Conservation (phyloP, 2,329 filamentous ascomycete genomes). For the Diaporthe humulicola region DNA sequence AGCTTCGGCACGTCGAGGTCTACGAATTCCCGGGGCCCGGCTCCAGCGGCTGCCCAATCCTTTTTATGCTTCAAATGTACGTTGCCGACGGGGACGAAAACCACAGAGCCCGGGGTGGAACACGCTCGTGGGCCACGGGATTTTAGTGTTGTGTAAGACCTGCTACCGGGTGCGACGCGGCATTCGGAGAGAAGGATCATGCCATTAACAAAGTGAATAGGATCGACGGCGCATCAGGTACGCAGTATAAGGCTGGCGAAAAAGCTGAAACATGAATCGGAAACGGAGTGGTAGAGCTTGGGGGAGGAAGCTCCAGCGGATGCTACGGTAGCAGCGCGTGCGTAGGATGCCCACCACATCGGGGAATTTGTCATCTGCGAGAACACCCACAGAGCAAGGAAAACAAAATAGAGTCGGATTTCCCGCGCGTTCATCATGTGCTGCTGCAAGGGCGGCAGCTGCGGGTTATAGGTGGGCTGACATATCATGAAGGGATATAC, state of each 20-base stretch:
- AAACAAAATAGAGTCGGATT: neutral
- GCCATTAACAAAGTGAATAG: neutral
- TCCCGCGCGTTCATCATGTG: neutral
- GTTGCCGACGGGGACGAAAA: neutral
- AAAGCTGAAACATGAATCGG: constrained; percentile 24
- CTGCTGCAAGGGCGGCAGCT: neutral
- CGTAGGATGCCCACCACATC: neutral
- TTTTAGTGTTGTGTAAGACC: neutral
- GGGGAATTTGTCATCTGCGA: neutral
- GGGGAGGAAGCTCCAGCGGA: neutral
- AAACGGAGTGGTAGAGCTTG: constrained; percentile 10
- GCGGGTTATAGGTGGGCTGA: neutral
- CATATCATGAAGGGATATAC: neutral
- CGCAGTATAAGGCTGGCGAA: constrained; percentile 2
- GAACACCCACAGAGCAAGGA: neutral
- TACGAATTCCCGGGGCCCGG: neutral
- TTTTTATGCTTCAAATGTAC: neutral
- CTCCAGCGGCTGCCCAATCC: neutral
- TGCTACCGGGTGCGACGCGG: constrained; percentile 12
- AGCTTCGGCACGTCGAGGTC: neutral
- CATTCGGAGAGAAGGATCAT: neutral
- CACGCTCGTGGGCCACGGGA: neutral
- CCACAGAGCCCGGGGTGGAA: neutral
- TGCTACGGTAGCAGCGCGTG: neutral
- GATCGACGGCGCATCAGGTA: constrained; percentile 23